Evolutionary conservation across 192 early-diverging fungal species (phyloP), one percentile per base, ranked within the genome.

Genomic region (Diversispora epigaea): DNA sequence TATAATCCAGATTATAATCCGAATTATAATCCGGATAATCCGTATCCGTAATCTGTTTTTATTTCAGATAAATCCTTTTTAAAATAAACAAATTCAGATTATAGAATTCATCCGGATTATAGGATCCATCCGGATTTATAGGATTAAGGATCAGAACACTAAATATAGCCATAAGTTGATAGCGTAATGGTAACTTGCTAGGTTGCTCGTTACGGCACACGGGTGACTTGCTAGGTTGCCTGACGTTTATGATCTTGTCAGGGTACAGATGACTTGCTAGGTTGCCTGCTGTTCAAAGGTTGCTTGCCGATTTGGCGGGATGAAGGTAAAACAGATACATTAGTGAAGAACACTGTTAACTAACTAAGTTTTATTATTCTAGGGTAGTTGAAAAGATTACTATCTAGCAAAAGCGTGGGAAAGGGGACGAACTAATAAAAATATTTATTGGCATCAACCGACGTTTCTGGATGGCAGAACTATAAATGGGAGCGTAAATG

Each of bases 241-340:
- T 50, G 25, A 46, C 39, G 69, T 43, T 71, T 39, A 17, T 19
- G 69, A 71, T 62, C 56, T 46, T 14, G 54, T 57, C 56, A 57
- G 15, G 57, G 14, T 21, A 11, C 41, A 58, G 49, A 5, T 41
- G 70, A 25, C 70, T 47, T 56, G 19, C 25, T 41, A 71, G 65
- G 65, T 67, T 44, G 46, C 32, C 66, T 68, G 61, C 2, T 68
- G 44, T 46, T 44, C 44, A 61, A 61, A 61, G 69, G 40, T 71
- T 50, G 22, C 60, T 40, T 57, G 57, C 60, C 40, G 58, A 75
- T 56, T 47, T 64, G n/a, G 41, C 50, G 63, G 73, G 73, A 50
- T 50, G n/a, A 40, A 56, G 41, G 41, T 68, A 17, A 50, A 25
- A 21, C 6, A 47, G 25, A 68, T 3, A 68, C 19, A 32, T 40